These are phyloP conservation scores for Mycena sp. DNA, from an alignment of 1,284 basidiomycete genomes.

Conservation along the genomic window DNA sequence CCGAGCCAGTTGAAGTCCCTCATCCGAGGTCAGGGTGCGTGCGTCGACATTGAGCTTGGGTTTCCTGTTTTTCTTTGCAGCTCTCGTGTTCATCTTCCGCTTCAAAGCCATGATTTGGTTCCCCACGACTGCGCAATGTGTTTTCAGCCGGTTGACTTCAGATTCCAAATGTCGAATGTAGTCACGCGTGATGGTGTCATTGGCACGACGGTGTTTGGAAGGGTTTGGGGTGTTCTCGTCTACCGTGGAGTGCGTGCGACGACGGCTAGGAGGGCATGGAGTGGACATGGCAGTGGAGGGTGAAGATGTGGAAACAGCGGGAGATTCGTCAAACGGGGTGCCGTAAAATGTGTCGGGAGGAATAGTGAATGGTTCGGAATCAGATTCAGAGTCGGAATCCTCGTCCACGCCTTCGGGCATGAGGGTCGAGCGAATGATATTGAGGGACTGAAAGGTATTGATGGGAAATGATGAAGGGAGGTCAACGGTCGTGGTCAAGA, in stretches of 20 bases:
- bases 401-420: background rate
- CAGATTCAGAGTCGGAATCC: background rate
- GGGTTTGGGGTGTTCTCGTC: background rate
- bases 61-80: background rate
- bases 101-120: background rate
- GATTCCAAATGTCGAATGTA: background rate
- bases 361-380: background rate
- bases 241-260: background rate
- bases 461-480: background rate
- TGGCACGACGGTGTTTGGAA: background rate
- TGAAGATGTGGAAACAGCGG: background rate
- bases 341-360: background rate
- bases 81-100: background rate
- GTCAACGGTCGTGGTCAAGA: background rate
- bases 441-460: background rate
- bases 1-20: constrained; percentile 2
- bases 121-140: background rate
- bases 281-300: background rate
- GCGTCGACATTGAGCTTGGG: constrained; percentile 16
- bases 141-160: no score
- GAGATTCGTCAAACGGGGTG: background rate
- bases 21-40: constrained; percentile 9
- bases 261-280: background rate
- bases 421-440: background rate
- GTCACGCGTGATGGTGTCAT: background rate